phyloP scores from a whole-genome alignment of 139 green algal genomes.

The Ettlia oleoabundans region DNA sequence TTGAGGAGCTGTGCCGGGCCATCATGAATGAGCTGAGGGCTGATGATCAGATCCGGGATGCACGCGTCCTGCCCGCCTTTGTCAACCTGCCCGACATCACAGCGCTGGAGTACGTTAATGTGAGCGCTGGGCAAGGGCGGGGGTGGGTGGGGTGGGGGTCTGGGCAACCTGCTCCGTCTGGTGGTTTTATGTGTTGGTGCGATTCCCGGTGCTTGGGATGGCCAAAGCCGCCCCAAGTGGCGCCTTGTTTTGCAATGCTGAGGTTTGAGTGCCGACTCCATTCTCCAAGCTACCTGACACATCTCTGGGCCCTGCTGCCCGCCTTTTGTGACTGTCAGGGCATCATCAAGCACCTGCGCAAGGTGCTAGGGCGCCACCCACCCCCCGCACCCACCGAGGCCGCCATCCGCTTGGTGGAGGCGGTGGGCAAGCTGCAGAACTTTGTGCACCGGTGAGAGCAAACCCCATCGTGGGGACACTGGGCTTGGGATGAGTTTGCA shows the following conservation, averaged over 20 bases:
- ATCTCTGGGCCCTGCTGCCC: background rate
- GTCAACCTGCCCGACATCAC: slow-evolving; percentile 57
- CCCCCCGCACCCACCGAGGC: slow-evolving; percentile 51
- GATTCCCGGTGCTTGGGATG: no score
- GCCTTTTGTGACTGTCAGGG: slow-evolving; percentile 7
- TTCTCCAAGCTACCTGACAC: background rate
- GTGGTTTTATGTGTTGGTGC: no score
- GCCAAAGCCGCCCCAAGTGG: no score
- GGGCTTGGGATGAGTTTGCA: no score
- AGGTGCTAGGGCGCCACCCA: slow-evolving; percentile 47
- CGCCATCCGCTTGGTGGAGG: slow-evolving; percentile 60
- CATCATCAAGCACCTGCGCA: slow-evolving; percentile 45
- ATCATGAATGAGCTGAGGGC: slow-evolving; percentile 57
- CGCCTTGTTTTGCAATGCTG: no score
- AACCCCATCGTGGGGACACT: background rate
- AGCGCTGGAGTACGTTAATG: slow-evolving; percentile 53
- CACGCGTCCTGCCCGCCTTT: slow-evolving; percentile 45
- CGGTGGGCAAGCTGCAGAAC: slow-evolving; percentile 53
- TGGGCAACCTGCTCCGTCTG: no score
- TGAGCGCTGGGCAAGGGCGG: slow-evolving; percentile 7
- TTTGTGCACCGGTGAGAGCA: slow-evolving; percentile 37
- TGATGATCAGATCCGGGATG: slow-evolving; percentile 55
- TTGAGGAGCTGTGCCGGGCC: slow-evolving; percentile 57
- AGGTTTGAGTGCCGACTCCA: no score
- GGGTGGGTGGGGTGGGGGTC: background rate